Base-by-base conservation (phyloP, 208 protist species). In the Leptomonas pyrrhocoris region DNA sequence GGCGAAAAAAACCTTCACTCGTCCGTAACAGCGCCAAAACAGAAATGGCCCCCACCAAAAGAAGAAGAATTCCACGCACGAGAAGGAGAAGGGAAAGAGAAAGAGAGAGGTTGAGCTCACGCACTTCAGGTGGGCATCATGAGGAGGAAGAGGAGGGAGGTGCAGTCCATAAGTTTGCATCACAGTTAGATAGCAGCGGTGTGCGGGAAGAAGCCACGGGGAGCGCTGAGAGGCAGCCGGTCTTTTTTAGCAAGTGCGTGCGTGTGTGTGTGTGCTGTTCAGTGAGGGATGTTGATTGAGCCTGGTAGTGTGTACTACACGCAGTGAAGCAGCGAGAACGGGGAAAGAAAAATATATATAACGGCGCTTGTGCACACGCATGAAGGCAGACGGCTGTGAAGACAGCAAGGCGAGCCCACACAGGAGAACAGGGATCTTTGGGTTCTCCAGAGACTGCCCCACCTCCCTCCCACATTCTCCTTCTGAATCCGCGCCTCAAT, bases 1-100 rank as follows among this genome's bases (percentile, higher is more conserved):
- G n/a, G n/a, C n/a, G n/a, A 30, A 45, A 71, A 50, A 46, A 71
- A 31, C 9, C 7, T n/a, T n/a, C 60, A 34, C 6, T 31, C 25
- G 50, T n/a, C n/a, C 25, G 50, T 15, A 38, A 6, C 55, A 60
- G 5, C 34, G 55, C n/a, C 31, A 7, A 25, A 9, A 25, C 53
- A 34, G 53, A 25, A 58, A n/a, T 9, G n/a, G n/a, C n/a, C n/a
- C n/a, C n/a, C 53, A 51, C 40, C 7, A 43, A 43, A 43, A 15
- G 40, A 43, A 15, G 40, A 43, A 43, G 40, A 43, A 7, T 43
- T 43, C 40, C 11, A 16, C 40, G 7, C 40, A 43, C 40, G 11
- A 43, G 40, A 43, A 43, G 11, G 15, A 43, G 40, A 43, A 43
- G 40, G 8, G 53, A 18, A 31, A 36, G 23, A 7, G 31, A 25